These are phyloP conservation scores for Nakazawaea wyomingensis DNA, from an alignment of 805 yeast genomes.

Conservation along the genomic window DNA sequence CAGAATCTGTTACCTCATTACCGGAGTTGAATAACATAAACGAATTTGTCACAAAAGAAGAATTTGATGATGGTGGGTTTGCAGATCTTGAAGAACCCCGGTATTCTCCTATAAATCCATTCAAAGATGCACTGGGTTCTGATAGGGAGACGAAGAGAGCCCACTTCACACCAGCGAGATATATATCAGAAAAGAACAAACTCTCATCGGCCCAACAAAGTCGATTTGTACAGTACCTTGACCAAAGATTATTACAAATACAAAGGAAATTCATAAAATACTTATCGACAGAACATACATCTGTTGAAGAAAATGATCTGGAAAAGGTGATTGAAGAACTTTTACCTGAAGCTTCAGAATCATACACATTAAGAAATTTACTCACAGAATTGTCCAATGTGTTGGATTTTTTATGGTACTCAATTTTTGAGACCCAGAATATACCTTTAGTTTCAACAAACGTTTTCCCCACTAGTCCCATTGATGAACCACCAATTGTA, in stretches of 20 bases:
- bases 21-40: background rate
- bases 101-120: slow-evolving; percentile 13
- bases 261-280: slow-evolving; percentile 48
- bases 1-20: slow-evolving; percentile 4
- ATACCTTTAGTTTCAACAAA: slow-evolving; percentile 21
- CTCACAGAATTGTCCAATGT: slow-evolving; percentile 41
- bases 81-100: slow-evolving; percentile 6
- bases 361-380: slow-evolving; percentile 28
- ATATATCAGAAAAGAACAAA: slow-evolving; percentile 13
- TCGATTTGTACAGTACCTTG: slow-evolving; percentile 49
- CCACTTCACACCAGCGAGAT: background rate
- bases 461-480: background rate
- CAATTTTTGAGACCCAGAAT: slow-evolving; percentile 33
- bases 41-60: slow-evolving; percentile 7
- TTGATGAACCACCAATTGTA: slow-evolving; percentile 7
- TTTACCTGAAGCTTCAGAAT: slow-evolving; percentile 4
- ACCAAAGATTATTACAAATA: slow-evolving; percentile 44
- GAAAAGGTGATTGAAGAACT: background rate
- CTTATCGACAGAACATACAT: slow-evolving; percentile 20
- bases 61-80: slow-evolving; percentile 11
- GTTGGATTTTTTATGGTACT: slow-evolving; percentile 57
- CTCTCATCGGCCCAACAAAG: slow-evolving; percentile 49
- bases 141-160: slow-evolving; percentile 22
- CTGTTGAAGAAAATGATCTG: background rate
- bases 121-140: slow-evolving; percentile 16